phyloP scores from a whole-genome alignment of 2,329 filamentous ascomycete species.

The Claviceps lovelessii region DNA sequence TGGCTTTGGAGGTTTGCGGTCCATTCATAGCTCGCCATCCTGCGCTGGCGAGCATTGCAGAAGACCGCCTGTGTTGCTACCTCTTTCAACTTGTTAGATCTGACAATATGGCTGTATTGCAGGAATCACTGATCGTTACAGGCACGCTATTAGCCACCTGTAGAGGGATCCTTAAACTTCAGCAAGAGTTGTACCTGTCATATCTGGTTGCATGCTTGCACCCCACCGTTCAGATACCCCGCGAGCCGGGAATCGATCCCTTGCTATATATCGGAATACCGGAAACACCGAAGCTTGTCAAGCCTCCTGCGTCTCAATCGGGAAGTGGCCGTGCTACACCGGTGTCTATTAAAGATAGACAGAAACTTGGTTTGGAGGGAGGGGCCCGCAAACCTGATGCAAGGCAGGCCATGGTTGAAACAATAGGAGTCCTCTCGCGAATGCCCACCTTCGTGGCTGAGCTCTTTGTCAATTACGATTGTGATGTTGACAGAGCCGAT shows the following conservation, averaged over 20 bases:
- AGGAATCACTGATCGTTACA: constrained; percentile 82
- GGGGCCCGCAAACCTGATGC: constrained; percentile 87
- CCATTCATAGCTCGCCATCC: constrained; percentile 90
- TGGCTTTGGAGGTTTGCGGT: constrained; percentile 88
- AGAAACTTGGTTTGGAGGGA: constrained; percentile 84
- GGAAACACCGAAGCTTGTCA: constrained; percentile 75
- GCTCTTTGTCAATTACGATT: constrained; percentile 96
- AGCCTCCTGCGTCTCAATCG: constrained; percentile 56
- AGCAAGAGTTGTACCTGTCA: constrained; percentile 90
- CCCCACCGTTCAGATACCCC: constrained; percentile 83
- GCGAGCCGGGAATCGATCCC: constrained; percentile 79
- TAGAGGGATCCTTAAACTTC: constrained; percentile 76
- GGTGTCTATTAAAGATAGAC: constrained; percentile 79
- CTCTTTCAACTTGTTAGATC: constrained; percentile 92
- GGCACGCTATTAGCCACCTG: constrained; percentile 86
- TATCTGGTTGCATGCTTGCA: constrained; percentile 91
- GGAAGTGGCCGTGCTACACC: constrained; percentile 77
- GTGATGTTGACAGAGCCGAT: constrained; percentile 79
- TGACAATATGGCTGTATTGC: constrained; percentile 88
- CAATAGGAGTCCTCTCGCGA: constrained; percentile 75
- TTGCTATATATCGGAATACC: constrained; percentile 86
- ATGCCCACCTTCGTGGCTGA: constrained; percentile 94
- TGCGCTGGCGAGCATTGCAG: constrained; percentile 70
- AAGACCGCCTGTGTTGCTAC: constrained; percentile 85
- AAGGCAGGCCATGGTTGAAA: constrained; percentile 96